Evolutionary conservation across 345 rosid species (phyloP).

Genomic region (Gossypium raimondii): DNA sequence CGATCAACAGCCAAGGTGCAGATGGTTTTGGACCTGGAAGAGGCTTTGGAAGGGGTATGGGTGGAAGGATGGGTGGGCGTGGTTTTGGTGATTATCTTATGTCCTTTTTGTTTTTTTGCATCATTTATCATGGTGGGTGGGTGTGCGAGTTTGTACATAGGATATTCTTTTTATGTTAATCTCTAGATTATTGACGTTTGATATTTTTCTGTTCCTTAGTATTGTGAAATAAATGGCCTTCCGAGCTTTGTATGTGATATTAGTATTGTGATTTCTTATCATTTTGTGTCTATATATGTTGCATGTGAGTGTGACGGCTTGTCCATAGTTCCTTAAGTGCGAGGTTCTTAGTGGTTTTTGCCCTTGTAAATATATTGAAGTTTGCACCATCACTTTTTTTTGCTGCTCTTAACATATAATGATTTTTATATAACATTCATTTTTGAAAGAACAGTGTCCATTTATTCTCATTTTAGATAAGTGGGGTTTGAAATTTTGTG

Average conservation of each 20-base stretch:
- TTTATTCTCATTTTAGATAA: neutral
- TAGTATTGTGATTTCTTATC: neutral
- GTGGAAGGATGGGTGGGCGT: slow-evolving; percentile 90
- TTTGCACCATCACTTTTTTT: neutral
- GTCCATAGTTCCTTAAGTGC: neutral
- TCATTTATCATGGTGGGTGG: neutral
- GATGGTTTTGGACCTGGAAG: slow-evolving; percentile 89
- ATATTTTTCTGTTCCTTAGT: neutral
- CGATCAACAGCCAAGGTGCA: slow-evolving; percentile 63
- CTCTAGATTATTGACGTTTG: neutral
- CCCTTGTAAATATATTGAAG: neutral
- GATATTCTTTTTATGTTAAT: neutral
- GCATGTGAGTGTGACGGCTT: neutral
- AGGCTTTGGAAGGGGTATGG: slow-evolving; percentile 92
- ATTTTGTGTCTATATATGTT: neutral
- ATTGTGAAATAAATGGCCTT: neutral
- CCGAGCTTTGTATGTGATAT: neutral
- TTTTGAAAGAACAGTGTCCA: neutral
- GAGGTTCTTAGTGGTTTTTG: neutral
- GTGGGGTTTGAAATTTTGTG: neutral
- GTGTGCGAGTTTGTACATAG: neutral
- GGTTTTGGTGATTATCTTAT: slow-evolving; percentile 70
- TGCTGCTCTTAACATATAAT: neutral
- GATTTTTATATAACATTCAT: neutral
- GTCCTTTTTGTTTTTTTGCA: neutral